A percentile compares a stretch with the other conserved stretches of the same genome.
These are phyloP conservation scores for Brasenia schreberi DNA, from an alignment of 164 flowering plant genomes.

Conservation along the genomic window DNA sequence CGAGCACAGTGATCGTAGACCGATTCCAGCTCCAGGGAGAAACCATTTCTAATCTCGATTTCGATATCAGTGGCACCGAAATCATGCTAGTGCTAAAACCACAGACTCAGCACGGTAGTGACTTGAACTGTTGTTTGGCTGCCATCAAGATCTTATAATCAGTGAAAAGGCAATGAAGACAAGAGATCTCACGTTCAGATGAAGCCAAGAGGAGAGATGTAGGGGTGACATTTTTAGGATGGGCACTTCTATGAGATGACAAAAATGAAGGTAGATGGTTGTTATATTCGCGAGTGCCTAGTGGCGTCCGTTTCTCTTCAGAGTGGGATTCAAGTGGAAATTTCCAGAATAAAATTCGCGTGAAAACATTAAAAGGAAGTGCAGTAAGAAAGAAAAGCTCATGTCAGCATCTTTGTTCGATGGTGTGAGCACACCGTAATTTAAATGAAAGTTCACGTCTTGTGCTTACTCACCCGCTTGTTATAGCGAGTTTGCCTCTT, in stretches of 20 bases:
- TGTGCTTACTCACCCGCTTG: neutral
- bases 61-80: neutral
- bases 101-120: neutral
- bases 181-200: neutral
- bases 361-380: neutral
- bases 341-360: neutral
- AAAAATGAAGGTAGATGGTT: neutral
- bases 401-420: too few relatives aligned
- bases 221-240: slow-evolving; percentile 8
- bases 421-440: too few relatives aligned
- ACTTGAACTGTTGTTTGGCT: neutral
- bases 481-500: too few relatives aligned
- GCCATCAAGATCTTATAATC: neutral
- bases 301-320: neutral
- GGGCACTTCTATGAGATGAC: slow-evolving; percentile 1
- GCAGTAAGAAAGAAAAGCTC: neutral
- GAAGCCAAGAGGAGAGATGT: neutral
- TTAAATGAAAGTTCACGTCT: too few relatives aligned
- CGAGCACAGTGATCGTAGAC: slow-evolving; percentile 13
- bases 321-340: neutral
- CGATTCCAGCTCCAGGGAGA: slow-evolving; percentile 13
- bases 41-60: neutral
- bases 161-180: neutral
- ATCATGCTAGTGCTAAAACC: neutral
- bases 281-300: neutral